Conservation (phyloP, 1,139 yeast species). For the Kazachstania sp. region DNA sequence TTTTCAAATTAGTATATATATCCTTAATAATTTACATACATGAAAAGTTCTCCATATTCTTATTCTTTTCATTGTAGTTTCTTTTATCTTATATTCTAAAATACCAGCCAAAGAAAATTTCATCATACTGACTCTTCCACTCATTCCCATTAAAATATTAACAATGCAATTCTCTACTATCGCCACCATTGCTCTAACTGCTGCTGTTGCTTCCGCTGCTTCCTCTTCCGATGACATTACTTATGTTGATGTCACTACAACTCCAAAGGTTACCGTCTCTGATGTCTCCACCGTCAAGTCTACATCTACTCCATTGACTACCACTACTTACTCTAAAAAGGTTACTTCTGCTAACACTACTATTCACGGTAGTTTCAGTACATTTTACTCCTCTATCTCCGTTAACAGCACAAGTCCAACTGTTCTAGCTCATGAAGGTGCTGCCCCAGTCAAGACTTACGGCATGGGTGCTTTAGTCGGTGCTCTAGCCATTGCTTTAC, state of each 20-base stretch:
- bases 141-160: not conserved
- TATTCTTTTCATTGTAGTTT: not conserved
- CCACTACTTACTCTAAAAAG: slow-evolving; percentile 15
- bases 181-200: slow-evolving; percentile 1
- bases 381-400: not conserved
- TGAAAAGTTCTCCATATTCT: too few species aligned
- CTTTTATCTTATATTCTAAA: not conserved
- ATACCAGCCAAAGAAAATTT: not conserved
- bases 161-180: slow-evolving; percentile 6
- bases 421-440: slow-evolving; percentile 13
- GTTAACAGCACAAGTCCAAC: slow-evolving; percentile 5
- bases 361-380: not conserved
- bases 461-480: slow-evolving; percentile 13
- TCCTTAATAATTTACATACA: too few species aligned
- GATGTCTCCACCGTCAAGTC: slow-evolving; percentile 31
- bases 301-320: slow-evolving; percentile 31
- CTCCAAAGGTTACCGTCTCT: slow-evolving; percentile 30
- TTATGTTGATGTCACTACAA: slow-evolving; percentile 30
- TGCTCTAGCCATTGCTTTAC: slow-evolving; percentile 18
- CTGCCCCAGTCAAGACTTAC: slow-evolving; percentile 10
- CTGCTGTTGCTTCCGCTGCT: slow-evolving; percentile 6
- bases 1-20: too few species aligned
- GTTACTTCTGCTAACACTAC: slow-evolving; percentile 3
- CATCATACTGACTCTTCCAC: not conserved
- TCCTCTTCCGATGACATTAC: slow-evolving; percentile 23